Conservation (phyloP, 1,284 basidiomycete species). For the Trametes versicolor region DNA sequence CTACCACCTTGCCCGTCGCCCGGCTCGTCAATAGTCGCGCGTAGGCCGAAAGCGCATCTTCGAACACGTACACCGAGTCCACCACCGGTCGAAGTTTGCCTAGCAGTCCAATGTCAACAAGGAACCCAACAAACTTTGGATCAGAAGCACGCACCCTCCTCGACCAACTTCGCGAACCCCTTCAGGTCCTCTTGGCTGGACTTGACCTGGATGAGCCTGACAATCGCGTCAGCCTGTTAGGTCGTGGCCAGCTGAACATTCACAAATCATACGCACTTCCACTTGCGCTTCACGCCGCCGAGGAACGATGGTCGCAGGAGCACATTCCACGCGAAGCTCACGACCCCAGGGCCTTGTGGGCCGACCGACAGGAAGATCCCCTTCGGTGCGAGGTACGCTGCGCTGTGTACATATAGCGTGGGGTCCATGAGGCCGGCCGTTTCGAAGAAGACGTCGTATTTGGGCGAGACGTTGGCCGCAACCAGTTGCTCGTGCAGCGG, state of each 20-base stretch:
- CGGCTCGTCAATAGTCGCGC: slow-evolving; percentile 61
- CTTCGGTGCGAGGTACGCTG: slow-evolving; percentile 37
- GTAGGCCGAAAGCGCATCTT: slow-evolving; percentile 68
- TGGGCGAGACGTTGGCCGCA: slow-evolving; percentile 48
- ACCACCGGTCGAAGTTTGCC: slow-evolving; percentile 66
- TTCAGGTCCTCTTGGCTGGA: slow-evolving; percentile 44
- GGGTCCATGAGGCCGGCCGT: slow-evolving; percentile 45
- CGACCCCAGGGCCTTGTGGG: slow-evolving; percentile 33
- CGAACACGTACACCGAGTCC: slow-evolving; percentile 68
- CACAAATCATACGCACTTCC: slow-evolving; percentile 47
- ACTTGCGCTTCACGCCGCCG: slow-evolving; percentile 57
- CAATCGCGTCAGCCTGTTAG: slow-evolving; percentile 11
- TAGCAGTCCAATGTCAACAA: slow-evolving; percentile 30
- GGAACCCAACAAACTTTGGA: neutral
- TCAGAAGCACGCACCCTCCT: slow-evolving; percentile 49
- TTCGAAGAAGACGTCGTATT: slow-evolving; percentile 57
- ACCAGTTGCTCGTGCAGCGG: slow-evolving; percentile 55
- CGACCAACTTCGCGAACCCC: slow-evolving; percentile 50
- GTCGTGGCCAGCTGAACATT: neutral
- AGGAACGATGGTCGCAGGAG: slow-evolving; percentile 51
- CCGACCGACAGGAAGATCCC: slow-evolving; percentile 38
- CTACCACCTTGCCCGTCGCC: slow-evolving; percentile 71
- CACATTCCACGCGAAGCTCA: slow-evolving; percentile 35
- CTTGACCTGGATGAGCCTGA: slow-evolving; percentile 45
- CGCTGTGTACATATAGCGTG: slow-evolving; percentile 34